These are phyloP conservation scores for Hevea brasiliensis DNA, from an alignment of 345 rosid species.

Conservation along the genomic window DNA sequence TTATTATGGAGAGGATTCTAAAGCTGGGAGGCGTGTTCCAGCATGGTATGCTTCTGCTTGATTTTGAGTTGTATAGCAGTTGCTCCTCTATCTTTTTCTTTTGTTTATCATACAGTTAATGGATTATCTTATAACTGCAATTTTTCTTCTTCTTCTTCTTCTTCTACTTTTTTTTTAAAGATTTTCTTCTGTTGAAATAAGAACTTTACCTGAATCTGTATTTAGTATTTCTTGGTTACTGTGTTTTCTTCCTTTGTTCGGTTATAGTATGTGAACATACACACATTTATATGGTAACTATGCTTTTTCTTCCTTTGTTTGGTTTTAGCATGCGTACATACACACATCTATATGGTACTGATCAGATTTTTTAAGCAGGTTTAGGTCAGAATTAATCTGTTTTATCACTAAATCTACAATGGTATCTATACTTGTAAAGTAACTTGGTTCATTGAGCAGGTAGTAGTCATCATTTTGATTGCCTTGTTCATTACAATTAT, in stretches of 20 bases:
- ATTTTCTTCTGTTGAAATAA: slow-evolving; percentile 8
- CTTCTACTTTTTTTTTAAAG: too few relatives aligned
- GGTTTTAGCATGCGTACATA: not conserved
- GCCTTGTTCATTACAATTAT: not conserved
- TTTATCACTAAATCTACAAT: too few relatives aligned
- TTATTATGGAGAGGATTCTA: slow-evolving; percentile 72
- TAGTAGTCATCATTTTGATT: not conserved
- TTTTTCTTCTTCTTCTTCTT: not conserved
- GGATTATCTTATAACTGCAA: slow-evolving; percentile 3
- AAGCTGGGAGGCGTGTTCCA: slow-evolving; percentile 75
- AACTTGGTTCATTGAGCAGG: too few relatives aligned
- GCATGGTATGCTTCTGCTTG: slow-evolving; percentile 60
- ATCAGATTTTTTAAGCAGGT: too few relatives aligned
- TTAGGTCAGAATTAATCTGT: too few relatives aligned
- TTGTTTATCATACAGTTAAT: not conserved
- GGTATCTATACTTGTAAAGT: too few relatives aligned
- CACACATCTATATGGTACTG: not conserved
- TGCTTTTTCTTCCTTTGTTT: not conserved
- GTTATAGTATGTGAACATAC: not conserved
- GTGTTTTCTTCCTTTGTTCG: not conserved
- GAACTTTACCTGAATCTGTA: not conserved
- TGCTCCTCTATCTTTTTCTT: not conserved
- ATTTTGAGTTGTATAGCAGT: not conserved
- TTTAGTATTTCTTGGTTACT: not conserved
- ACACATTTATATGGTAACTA: not conserved